Conservation (phyloP, 2,329 filamentous ascomycete genomes). For the Apiospora marii region DNA sequence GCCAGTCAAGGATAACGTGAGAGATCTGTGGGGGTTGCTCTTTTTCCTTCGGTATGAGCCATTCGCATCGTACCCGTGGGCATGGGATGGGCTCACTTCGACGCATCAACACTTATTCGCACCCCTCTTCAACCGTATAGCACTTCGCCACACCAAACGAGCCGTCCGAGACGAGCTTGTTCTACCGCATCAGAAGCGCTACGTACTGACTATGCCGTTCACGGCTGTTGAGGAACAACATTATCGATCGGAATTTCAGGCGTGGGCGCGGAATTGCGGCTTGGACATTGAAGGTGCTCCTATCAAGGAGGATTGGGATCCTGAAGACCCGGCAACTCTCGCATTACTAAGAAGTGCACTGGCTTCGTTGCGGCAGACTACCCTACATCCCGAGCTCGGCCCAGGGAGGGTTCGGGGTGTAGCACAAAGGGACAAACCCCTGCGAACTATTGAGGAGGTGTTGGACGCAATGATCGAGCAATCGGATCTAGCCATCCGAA, state of each 20-base stretch:
- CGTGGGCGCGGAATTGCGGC: slow-evolving; percentile 76
- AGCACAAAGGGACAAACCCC: slow-evolving; percentile 68
- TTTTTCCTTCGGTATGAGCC: slow-evolving; percentile 83
- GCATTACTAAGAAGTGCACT: slow-evolving; percentile 84
- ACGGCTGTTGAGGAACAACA: slow-evolving; percentile 91
- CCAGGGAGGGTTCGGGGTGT: slow-evolving; percentile 69
- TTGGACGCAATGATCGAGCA: slow-evolving; percentile 91
- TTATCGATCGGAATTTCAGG: slow-evolving; percentile 77
- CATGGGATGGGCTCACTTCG: slow-evolving; percentile 74
- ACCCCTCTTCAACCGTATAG: slow-evolving; percentile 73
- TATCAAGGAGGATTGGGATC: slow-evolving; percentile 67
- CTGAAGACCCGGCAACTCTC: slow-evolving; percentile 61
- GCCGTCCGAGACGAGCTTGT: slow-evolving; percentile 79
- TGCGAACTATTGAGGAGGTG: slow-evolving; percentile 86
- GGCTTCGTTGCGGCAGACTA: slow-evolving; percentile 79
- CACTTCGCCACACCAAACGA: slow-evolving; percentile 87
- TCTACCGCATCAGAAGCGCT: slow-evolving; percentile 83
- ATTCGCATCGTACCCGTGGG: slow-evolving; percentile 67
- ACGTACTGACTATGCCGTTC: slow-evolving; percentile 89
- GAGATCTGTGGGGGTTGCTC: slow-evolving; percentile 81
- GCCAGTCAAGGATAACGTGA: slow-evolving; percentile 80
- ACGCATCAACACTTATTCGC: slow-evolving; percentile 71
- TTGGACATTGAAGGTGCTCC: slow-evolving; percentile 72
- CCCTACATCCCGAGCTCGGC: slow-evolving; percentile 85
- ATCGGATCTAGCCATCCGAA: slow-evolving; percentile 71